phyloP scores from a whole-genome alignment of 2,329 filamentous ascomycete species.

The Pseudogymnoascus sp. region DNA sequence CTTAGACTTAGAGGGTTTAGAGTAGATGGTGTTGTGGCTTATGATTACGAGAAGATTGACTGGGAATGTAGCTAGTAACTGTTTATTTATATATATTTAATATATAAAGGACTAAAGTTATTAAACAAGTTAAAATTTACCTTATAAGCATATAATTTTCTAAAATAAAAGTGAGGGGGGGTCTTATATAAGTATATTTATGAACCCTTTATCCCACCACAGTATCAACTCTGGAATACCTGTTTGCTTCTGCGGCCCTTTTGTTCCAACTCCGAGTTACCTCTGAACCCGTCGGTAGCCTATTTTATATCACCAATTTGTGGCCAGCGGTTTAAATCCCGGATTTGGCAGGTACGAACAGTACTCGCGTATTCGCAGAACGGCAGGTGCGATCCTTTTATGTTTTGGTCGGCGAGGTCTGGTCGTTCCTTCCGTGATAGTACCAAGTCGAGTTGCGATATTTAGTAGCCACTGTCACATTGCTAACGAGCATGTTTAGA shows the following conservation, averaged over 20 bases:
- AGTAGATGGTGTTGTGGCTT: neutral
- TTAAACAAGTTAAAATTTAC: too few species aligned
- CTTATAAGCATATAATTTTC: too few species aligned
- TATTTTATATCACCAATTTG: neutral
- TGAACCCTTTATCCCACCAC: neutral
- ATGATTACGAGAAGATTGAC: constrained; percentile 15
- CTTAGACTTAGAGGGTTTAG: constrained; percentile 24
- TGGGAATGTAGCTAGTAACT: constrained; percentile 16
- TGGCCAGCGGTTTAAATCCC: neutral
- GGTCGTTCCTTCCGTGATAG: neutral
- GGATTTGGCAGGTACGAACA: neutral
- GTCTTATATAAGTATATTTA: constrained; percentile 20
- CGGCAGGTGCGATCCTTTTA: neutral
- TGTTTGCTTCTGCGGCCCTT: neutral
- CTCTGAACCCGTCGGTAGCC: neutral
- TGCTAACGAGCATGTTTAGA: neutral
- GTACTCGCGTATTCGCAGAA: neutral
- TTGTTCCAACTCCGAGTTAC: neutral
- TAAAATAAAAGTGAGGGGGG: too few species aligned
- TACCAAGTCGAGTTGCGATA: neutral
- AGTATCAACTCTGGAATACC: neutral
- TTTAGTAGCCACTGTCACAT: neutral
- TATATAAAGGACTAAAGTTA: too few species aligned
- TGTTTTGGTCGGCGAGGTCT: neutral
- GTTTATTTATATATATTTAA: too few species aligned